Conservation (phyloP, 2,329 filamentous ascomycete species). For the Colletotrichum sp. region DNA sequence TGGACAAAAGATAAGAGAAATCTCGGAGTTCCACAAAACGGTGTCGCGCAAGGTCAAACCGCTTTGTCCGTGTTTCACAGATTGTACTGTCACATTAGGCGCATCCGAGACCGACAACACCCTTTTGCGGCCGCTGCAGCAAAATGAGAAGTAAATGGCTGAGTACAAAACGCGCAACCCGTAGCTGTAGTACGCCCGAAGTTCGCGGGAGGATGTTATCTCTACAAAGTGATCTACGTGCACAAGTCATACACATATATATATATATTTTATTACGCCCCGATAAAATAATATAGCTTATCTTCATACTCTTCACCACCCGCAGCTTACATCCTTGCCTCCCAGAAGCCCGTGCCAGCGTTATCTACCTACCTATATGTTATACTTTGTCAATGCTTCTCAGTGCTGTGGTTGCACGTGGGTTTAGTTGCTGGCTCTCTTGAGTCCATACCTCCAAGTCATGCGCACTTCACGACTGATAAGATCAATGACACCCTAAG, state of each 20-base stretch:
- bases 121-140: not conserved
- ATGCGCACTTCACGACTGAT: not conserved
- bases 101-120: not conserved
- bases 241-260: not conserved
- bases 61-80: not conserved
- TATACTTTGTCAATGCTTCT: not conserved
- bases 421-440: not conserved
- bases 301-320: not conserved
- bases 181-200: fast-evolving
- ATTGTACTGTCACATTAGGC: not conserved
- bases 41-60: not conserved
- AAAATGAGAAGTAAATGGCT: fast-evolving
- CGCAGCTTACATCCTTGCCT: not conserved
- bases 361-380: not conserved
- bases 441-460: not conserved
- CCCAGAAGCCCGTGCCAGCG: not conserved
- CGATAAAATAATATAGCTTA: not conserved
- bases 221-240: not conserved
- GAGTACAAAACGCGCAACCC: not conserved
- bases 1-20: not conserved
- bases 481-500: not conserved
- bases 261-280: not conserved
- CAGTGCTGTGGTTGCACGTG: not conserved
- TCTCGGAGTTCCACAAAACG: not conserved
- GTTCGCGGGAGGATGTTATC: not conserved